A percentile compares a stretch with the other conserved stretches of the same genome.
Evolutionary conservation across 768 basidiomycete genomes (phyloP).

Genomic region (Lactarius psammicola): DNA sequence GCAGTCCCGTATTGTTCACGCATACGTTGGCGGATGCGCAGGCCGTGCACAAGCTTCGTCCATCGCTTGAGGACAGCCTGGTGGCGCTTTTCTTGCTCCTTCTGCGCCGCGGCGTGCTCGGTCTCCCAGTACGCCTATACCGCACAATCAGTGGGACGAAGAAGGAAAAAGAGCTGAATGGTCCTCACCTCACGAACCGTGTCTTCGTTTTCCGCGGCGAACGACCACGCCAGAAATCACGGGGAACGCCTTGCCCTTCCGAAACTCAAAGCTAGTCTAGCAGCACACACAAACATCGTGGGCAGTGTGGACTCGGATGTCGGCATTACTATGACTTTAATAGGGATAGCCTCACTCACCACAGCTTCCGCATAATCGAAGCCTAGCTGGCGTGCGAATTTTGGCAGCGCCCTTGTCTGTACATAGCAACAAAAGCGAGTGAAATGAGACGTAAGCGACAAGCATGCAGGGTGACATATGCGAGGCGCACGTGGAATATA

Average conservation of each 20-base stretch:
- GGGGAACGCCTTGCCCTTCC: conserved; percentile 84
- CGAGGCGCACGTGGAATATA: conserved; percentile 82
- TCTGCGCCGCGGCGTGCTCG: conserved; percentile 74
- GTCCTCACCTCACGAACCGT: conserved; percentile 65
- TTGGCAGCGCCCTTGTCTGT: conserved; percentile 76
- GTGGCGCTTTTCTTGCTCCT: conserved; percentile 68
- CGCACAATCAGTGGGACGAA: neutral
- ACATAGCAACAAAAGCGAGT: neutral
- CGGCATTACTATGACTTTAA: neutral
- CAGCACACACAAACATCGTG: neutral
- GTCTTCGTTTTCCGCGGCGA: conserved; percentile 74
- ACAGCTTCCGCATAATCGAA: conserved; percentile 95
- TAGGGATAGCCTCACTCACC: conserved; percentile 49
- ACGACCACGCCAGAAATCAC: conserved; percentile 84
- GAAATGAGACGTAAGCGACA: neutral
- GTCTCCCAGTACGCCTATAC: conserved; percentile 81
- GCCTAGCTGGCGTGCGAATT: conserved; percentile 79
- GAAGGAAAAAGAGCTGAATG: neutral
- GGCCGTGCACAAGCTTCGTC: conserved; percentile 82
- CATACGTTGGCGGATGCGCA: conserved; percentile 80
- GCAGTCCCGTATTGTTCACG: conserved; percentile 66
- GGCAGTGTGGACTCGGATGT: neutral
- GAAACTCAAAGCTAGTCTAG: conserved; percentile 96
- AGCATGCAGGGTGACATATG: neutral
- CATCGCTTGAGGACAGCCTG: conserved; percentile 85